Base-by-base conservation (phyloP, 305 asterid species). In the Solanum hybrid region DNA sequence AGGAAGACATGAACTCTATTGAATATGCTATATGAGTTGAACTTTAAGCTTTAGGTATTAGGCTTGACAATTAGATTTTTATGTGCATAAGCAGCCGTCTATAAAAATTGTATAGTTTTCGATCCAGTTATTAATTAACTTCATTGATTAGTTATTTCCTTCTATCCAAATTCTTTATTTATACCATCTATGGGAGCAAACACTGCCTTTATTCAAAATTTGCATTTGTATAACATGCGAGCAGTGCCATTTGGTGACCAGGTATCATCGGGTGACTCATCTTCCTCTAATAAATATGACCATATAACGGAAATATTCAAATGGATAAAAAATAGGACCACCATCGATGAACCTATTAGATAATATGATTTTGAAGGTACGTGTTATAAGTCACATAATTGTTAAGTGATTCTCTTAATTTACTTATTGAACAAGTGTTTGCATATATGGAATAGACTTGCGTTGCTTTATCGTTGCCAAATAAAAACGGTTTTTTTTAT, bases 251-350 rank as follows among this genome's bases (percentile, higher is more conserved):
- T 91, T 34, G 85, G 40, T 84, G 96, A 91, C 89, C 95, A 91
- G 73, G 95, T 95, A 90, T 95, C 93, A 76, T 94, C 96, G 19
- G 95, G 92, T 78, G 96, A 94, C 84, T 76, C 82, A 19, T 77
- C 29, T 77, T 77, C 84, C 84, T 92, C 93, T 76, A 95, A 42
- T 42, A 42, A 42, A 42, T 42, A 42, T 42, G 56, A 42, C 17
- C 17, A 42, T 42, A 4, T 42, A 42, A 42, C 17, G 2, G 56
- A 42, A 42, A 42, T 42, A 42, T 42, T 42, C 56, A 12, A 42
- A 42, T 42, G 56, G 17, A 42, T 12, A 2, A 42, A 42, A 42
- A 42, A 42, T 42, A 42, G 2, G 17, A 42, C 56, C 56, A 42
- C 2, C 56, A 12, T 42, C 17, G 6, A 42, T 42, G 56, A 13